phyloP scores from a whole-genome alignment of 345 rosid species.

The Geranium rotundifolium region DNA sequence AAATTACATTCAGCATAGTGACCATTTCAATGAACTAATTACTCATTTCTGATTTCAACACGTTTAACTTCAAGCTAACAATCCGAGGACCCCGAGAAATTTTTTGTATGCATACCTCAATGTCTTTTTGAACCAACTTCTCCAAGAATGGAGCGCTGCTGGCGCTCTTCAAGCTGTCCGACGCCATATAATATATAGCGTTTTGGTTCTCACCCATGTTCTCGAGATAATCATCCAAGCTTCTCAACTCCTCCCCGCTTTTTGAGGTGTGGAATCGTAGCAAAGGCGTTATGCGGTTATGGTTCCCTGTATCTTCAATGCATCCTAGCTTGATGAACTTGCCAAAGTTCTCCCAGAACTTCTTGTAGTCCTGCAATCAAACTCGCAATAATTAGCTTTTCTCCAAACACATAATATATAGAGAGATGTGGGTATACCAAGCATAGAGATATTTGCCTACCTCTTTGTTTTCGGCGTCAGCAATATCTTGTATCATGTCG shows the following conservation, averaged over 20 bases:
- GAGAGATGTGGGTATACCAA: not conserved
- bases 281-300: slow-evolving; percentile 81
- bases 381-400: not conserved
- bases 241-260: slow-evolving; percentile 66
- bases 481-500: slow-evolving; percentile 88
- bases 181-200: slow-evolving; percentile 85
- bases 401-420: too few species aligned
- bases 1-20: slow-evolving; percentile 1
- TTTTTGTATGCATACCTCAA: slow-evolving; percentile 44
- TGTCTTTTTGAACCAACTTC: slow-evolving; percentile 78
- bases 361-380: slow-evolving; percentile 71
- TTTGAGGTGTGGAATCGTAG: slow-evolving; percentile 76
- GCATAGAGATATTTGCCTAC: slow-evolving; percentile 17
- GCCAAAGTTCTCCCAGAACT: slow-evolving; percentile 98
- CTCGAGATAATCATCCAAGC: slow-evolving; percentile 82
- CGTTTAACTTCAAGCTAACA: too few species aligned
- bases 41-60: too few species aligned
- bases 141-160: slow-evolving; percentile 92
- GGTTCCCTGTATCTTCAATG: slow-evolving; percentile 91
- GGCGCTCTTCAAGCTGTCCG: slow-evolving; percentile 92
- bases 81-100: too few species aligned
- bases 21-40: too few species aligned
- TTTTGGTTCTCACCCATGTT: slow-evolving; percentile 96
- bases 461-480: slow-evolving; percentile 86
- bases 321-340: slow-evolving; percentile 87